Conservation (phyloP, 2,329 filamentous ascomycete genomes). For the Zopfia rhizophila region DNA sequence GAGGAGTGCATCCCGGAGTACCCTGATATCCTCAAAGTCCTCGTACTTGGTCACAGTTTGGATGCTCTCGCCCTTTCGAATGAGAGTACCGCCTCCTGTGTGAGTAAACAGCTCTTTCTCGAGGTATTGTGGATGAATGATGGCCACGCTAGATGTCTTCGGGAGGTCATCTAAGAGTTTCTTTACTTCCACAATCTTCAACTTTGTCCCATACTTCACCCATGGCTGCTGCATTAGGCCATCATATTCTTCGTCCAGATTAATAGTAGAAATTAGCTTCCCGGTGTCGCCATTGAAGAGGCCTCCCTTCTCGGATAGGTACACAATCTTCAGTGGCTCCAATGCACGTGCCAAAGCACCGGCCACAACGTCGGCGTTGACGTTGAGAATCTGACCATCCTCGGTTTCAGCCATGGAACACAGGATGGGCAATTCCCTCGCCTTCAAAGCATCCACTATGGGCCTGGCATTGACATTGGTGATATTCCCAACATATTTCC, state of each 20-base stretch:
- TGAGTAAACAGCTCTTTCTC: constrained; percentile 98
- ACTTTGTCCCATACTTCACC: constrained; percentile 92
- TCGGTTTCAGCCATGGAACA: constrained; percentile 96
- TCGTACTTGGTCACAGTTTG: constrained; percentile 75
- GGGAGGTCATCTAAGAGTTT: constrained; percentile 89
- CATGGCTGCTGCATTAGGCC: constrained; percentile 92
- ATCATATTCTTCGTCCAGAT: constrained; percentile 95
- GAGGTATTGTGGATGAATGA: constrained; percentile 94
- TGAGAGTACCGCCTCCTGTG: constrained; percentile 91
- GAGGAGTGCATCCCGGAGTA: constrained; percentile 83
- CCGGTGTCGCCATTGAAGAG: constrained; percentile 93
- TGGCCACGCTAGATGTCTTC: constrained; percentile 92
- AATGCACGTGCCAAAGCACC: constrained; percentile 89
- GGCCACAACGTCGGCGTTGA: constrained; percentile 96
- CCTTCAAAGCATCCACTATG: constrained; percentile 88
- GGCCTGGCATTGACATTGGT: constrained; percentile 89
- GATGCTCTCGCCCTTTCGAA: constrained; percentile 91
- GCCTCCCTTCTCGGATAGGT: constrained; percentile 97
- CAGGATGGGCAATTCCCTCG: constrained; percentile 89
- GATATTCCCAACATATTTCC: constrained; percentile 95
- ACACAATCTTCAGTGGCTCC: constrained; percentile 96
- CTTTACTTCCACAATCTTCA: constrained; percentile 99
- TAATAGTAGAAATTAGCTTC: constrained; percentile 96
- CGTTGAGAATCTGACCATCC: constrained; percentile 93
- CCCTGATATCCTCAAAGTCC: constrained; percentile 79